phyloP scores from a whole-genome alignment of 2,329 filamentous ascomycete genomes.

The Bipolaris sorokiniana region DNA sequence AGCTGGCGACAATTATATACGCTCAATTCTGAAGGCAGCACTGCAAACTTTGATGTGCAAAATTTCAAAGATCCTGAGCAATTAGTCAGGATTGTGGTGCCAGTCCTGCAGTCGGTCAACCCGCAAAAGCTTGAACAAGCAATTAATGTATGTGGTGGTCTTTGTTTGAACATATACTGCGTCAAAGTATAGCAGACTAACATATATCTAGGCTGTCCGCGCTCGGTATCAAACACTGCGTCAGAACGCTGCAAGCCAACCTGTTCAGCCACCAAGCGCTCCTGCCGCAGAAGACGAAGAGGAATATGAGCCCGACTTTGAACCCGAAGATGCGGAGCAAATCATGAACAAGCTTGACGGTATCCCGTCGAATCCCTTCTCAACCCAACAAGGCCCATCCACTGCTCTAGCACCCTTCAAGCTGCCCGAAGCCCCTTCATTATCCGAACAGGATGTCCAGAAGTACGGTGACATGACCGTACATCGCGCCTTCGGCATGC shows the following conservation, averaged over 20 bases:
- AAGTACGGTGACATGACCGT: slow-evolving; percentile 77
- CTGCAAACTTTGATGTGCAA: slow-evolving; percentile 83
- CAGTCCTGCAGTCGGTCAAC: slow-evolving; percentile 76
- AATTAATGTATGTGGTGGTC: slow-evolving; percentile 66
- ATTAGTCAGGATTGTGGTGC: slow-evolving; percentile 80
- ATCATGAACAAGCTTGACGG: slow-evolving; percentile 78
- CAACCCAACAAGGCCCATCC: slow-evolving; percentile 47
- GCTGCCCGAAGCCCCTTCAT: slow-evolving; percentile 74
- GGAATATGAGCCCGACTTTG: slow-evolving; percentile 90
- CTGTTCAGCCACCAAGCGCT: slow-evolving; percentile 37
- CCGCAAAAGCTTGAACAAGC: slow-evolving; percentile 72
- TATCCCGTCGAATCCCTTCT: slow-evolving; percentile 63
- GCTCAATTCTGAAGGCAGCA: slow-evolving; percentile 74
- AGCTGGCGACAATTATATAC: slow-evolving; percentile 86
- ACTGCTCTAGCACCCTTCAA: slow-evolving; percentile 71
- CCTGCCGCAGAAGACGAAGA: slow-evolving; percentile 75
- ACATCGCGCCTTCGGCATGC: slow-evolving; percentile 76
- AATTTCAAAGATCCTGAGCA: slow-evolving; percentile 73
- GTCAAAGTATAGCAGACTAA: slow-evolving; percentile 19
- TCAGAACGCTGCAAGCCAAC: slow-evolving; percentile 32
- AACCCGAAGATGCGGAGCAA: slow-evolving; percentile 78
- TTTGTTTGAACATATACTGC: not conserved
- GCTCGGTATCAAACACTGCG: slow-evolving; percentile 50
- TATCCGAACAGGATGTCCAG: slow-evolving; percentile 74
- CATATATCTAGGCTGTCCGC: slow-evolving; percentile 47